Conservation (phyloP, 768 basidiomycete species). For the Mycena vulgaris region DNA sequence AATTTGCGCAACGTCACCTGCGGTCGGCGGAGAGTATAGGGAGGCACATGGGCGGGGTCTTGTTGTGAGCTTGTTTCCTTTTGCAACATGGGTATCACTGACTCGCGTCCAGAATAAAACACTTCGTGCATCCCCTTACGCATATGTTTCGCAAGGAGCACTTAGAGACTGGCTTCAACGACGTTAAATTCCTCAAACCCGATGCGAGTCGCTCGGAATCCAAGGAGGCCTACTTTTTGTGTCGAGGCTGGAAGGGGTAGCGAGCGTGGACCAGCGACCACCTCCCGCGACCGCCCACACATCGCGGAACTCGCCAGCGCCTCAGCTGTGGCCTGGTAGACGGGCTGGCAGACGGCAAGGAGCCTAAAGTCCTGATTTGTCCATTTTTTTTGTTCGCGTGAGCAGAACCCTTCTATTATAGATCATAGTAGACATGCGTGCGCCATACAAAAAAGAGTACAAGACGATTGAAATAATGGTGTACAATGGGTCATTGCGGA, state of each 20-base stretch:
- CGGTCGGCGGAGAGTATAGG: constrained; percentile 61
- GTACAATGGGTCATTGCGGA: constrained; percentile 6
- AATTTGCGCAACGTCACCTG: constrained; percentile 73
- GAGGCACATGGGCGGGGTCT: constrained; percentile 62
- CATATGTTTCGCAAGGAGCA: constrained; percentile 73
- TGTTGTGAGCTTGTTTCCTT: constrained; percentile 64
- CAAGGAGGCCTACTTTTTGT: constrained; percentile 90
- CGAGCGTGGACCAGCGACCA: neutral
- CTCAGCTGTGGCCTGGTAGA: too few relatives aligned
- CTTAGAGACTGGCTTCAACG: constrained; percentile 75
- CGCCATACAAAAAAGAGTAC: constrained; percentile 10
- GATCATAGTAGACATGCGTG: constrained; percentile 1
- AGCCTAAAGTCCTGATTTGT: too few relatives aligned
- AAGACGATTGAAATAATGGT: constrained; percentile 11
- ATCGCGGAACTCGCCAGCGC: neutral
- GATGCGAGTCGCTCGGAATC: constrained; percentile 84
- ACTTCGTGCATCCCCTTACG: constrained; percentile 84
- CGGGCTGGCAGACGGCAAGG: too few relatives aligned
- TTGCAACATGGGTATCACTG: constrained; percentile 21
- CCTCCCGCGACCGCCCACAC: too few relatives aligned
- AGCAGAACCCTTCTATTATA: neutral
- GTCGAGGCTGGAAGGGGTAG: constrained; percentile 74
- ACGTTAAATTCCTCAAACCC: constrained; percentile 84
- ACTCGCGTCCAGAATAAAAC: constrained; percentile 75
- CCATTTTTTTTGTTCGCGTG: neutral